These are phyloP conservation scores for Coniochaeta pulveracea DNA, from an alignment of 2,329 filamentous ascomycete genomes.

Conservation along the genomic window DNA sequence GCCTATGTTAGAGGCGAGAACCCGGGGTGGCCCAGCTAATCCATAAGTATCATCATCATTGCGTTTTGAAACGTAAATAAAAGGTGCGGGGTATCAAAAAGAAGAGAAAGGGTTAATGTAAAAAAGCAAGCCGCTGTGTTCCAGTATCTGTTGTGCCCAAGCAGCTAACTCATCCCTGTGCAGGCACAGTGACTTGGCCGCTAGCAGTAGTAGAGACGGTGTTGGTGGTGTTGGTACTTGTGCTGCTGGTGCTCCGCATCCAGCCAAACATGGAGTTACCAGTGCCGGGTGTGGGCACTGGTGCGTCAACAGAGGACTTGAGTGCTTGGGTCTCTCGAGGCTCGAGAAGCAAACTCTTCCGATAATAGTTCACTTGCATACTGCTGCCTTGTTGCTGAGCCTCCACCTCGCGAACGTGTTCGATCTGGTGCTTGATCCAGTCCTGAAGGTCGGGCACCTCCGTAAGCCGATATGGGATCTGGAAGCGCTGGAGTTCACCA, in stretches of 20 bases:
- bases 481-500: constrained; percentile 88
- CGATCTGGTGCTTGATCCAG: constrained; percentile 78
- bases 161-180: neutral
- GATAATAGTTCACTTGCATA: constrained; percentile 56
- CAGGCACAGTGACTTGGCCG: neutral
- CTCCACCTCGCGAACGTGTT: constrained; percentile 54
- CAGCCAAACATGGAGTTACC: constrained; percentile 16
- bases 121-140: too few relatives aligned
- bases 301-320: constrained; percentile 16
- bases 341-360: constrained; percentile 75
- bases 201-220: too few relatives aligned
- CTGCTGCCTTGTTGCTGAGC: constrained; percentile 33
- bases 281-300: constrained; percentile 7
- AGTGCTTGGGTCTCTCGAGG: constrained; percentile 46
- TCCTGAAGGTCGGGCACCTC: constrained; percentile 84
- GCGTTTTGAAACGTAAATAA: too few relatives aligned
- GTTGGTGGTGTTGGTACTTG: neutral
- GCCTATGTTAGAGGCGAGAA: neutral
- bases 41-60: too few relatives aligned
- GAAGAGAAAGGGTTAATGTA: constrained; percentile 1
- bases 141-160: neutral
- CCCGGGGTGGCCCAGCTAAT: too few relatives aligned
- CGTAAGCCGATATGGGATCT: constrained; percentile 77
- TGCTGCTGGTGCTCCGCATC: constrained; percentile 14
- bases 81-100: constrained; percentile 3